Percentiles rank a stretch among this genome's conserved stretches.
phyloP scores from a whole-genome alignment of 164 flowering plant genomes.

The Vitis cinerea region DNA sequence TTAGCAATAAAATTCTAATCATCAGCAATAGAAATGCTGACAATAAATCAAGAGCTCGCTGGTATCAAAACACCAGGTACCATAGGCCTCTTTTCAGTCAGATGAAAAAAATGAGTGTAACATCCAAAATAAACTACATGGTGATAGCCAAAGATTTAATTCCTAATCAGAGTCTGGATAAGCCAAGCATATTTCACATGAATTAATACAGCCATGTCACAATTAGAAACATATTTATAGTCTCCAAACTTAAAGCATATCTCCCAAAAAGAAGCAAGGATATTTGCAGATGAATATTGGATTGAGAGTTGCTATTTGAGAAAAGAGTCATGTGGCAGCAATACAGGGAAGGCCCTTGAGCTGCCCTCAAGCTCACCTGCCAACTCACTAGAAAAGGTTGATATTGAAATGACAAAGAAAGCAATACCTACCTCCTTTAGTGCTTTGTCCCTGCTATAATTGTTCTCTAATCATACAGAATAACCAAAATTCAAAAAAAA shows the following conservation, averaged over 20 bases:
- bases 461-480: background rate
- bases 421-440: background rate
- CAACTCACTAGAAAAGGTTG: constrained; percentile 1
- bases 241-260: too few species aligned
- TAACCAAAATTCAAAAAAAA: background rate
- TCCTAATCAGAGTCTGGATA: too few species aligned
- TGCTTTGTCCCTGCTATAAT: background rate
- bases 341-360: background rate
- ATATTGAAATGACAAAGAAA: background rate
- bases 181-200: too few species aligned
- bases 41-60: background rate
- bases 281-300: background rate
- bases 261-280: too few species aligned
- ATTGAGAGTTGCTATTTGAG: background rate
- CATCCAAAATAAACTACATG: too few species aligned
- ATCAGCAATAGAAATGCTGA: background rate
- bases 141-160: too few species aligned
- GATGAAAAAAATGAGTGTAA: too few species aligned
- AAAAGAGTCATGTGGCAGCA: background rate
- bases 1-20: background rate
- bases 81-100: too few species aligned
- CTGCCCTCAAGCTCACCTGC: constrained; percentile 1
- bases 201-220: too few species aligned
- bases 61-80: too few species aligned
- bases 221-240: too few species aligned